phyloP scores from a whole-genome alignment of 176 grass and related monocot genomes.

The Avena sativa region DNA sequence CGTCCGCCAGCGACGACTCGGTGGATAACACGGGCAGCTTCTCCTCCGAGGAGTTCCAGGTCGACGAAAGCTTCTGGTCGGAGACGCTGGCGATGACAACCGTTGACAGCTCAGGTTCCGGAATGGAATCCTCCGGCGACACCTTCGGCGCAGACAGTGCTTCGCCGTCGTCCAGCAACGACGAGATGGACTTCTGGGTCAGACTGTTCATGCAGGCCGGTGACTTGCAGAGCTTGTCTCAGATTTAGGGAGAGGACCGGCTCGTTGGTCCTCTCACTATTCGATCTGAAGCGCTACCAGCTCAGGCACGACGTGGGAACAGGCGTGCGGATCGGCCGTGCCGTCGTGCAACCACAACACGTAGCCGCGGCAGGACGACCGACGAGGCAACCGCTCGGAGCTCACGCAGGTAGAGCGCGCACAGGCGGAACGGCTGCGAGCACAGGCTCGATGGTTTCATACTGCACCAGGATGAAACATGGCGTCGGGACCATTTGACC shows the following conservation, averaged over 20 bases:
- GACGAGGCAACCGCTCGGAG: background rate
- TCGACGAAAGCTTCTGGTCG: slow-evolving; percentile 77
- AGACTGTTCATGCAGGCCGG: slow-evolving; percentile 63
- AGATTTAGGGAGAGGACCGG: slow-evolving; percentile 35
- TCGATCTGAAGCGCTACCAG: background rate
- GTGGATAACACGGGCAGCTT: slow-evolving; percentile 59
- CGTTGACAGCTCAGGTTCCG: slow-evolving; percentile 10
- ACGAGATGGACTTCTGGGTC: slow-evolving; percentile 77
- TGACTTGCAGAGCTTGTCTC: slow-evolving; percentile 51
- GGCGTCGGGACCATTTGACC: background rate
- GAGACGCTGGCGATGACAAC: slow-evolving; percentile 59
- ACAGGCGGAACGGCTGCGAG: background rate
- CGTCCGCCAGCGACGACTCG: slow-evolving; percentile 24
- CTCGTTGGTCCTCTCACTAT: background rate
- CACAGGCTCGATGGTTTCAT: background rate
- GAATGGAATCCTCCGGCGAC: slow-evolving; percentile 2
- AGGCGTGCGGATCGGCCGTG: background rate
- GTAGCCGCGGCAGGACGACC: background rate
- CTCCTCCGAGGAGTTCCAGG: slow-evolving; percentile 48
- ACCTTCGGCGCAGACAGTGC: background rate
- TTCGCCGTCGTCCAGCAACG: slow-evolving; percentile 28
- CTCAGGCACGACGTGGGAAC: background rate
- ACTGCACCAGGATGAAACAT: background rate
- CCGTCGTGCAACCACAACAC: background rate
- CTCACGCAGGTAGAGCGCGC: background rate